Conservation (phyloP, 257 asterid genomes). For the Anisodus tanguticus region DNA sequence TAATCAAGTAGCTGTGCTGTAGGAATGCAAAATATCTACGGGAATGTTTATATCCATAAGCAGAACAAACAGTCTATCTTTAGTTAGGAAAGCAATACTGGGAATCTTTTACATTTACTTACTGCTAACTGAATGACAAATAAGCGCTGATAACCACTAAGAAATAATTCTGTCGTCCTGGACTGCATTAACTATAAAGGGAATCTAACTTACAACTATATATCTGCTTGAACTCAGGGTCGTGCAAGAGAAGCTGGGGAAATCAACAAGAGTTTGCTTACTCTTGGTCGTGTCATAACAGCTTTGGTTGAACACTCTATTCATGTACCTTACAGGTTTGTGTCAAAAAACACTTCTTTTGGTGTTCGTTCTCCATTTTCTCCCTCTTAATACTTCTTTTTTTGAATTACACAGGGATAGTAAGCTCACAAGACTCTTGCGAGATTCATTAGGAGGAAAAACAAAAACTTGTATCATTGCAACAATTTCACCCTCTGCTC, state of each 20-base stretch:
- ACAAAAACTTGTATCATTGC: conserved; percentile 90
- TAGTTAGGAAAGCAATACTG: too few species aligned
- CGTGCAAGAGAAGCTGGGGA: conserved; percentile 98
- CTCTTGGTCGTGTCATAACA: conserved; percentile 84
- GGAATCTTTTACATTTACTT: too few species aligned
- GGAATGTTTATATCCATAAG: neutral
- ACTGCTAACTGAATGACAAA: neutral
- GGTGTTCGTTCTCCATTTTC: conserved; percentile 2
- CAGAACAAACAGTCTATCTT: neutral
- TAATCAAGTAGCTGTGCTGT: neutral
- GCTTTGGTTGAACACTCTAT: conserved; percentile 82
- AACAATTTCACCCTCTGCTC: conserved; percentile 78
- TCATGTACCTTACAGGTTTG: conserved; percentile 87
- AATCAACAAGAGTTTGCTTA: conserved; percentile 84
- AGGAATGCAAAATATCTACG: neutral
- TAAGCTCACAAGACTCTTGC: conserved; percentile 80
- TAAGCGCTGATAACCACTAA: neutral
- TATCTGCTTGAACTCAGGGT: conserved; percentile 46
- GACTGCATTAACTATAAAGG: conserved; percentile 20
- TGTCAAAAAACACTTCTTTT: conserved; percentile 18
- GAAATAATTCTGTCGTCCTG: neutral
- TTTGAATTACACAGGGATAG: conserved; percentile 63
- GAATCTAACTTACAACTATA: neutral
- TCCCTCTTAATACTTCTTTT: conserved; percentile 32
- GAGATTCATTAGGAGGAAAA: conserved; percentile 89